Evolutionary conservation across 2,329 filamentous ascomycete species (phyloP), one percentile per base, ranked within the genome.

Genomic region (Colletotrichum tropicale): DNA sequence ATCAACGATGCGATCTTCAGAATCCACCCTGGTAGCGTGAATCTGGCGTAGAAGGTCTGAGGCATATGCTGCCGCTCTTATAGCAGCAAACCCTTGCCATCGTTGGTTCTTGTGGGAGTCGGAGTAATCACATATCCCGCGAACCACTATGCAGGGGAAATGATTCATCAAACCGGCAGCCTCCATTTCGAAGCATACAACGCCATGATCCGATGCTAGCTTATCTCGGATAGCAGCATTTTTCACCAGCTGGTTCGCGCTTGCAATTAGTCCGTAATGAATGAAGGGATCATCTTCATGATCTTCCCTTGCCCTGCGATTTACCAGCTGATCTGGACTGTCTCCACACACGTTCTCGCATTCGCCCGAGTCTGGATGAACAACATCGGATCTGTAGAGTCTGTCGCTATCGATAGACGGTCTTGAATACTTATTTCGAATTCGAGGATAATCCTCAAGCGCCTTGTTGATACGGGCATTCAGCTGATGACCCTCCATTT

Each of bases 101-200:
- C 15, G 6, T 15, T 36, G 6, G 7, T 36, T 36, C 34, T 36
- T 36, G 15, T 36, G 34, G 7, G 34, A 36, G 34, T 36, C 34
- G 13, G 34, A 36, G 34, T 36, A 36, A 16, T 36, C 34, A 16
- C 34, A 36, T 16, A 36, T 36, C 15, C 34, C 34, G 13, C 34
- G 34, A 16, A 36, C 15, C 34, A 36, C 34, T 16, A 36, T 7
- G 13, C 34, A 36, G 15, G 34, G 34, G 15, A 36, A 36, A 36
- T 36, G 34, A 16, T 36, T 36, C 34, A 36, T 36, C 15, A 36
- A 36, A 15, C 34, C 34, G 13, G 34, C 15, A 15, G 34, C 34
- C 15, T 36, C 81, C 80, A 82, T 83, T 67, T 84, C 83, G 65
- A 85, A 83, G 8, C 78, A 83, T 30, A 84, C 80, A 6, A 83